phyloP scores from a whole-genome alignment of 495 filamentous ascomycete species.

The Mycothermus thermophilus region DNA sequence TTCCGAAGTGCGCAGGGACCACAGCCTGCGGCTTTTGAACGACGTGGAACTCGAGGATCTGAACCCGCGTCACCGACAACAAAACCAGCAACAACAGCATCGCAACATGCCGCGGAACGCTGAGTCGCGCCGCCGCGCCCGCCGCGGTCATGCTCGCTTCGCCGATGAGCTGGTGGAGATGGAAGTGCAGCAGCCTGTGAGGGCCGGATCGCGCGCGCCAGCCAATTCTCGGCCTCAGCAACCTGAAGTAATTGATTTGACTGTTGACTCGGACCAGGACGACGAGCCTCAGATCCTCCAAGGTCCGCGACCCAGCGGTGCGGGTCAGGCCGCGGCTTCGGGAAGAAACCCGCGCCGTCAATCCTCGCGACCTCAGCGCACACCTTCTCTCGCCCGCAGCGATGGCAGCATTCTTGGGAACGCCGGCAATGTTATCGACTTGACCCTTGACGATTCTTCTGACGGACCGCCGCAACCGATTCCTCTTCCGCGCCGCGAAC shows the following conservation, averaged over 20 bases:
- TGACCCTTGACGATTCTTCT: conserved; percentile 20
- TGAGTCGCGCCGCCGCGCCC: conserved; percentile 1
- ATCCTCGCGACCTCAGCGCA: conserved; percentile 18
- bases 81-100: neutral
- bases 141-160: conserved; percentile 7
- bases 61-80: too few relatives aligned
- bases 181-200: conserved; percentile 1
- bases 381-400: conserved; percentile 26
- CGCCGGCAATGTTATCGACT: conserved; percentile 21
- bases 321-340: neutral
- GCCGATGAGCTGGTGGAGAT: conserved; percentile 5
- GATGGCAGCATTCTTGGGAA: conserved; percentile 26
- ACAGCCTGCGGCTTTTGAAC: neutral
- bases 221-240: neutral
- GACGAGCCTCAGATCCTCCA: conserved; percentile 1
- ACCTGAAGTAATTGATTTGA: conserved; percentile 26
- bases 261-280: conserved; percentile 22
- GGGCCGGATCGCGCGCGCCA: neutral
- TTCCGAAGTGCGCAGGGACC: neutral
- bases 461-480: conserved; percentile 1
- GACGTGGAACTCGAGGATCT: too few relatives aligned
- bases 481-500: conserved; percentile 1
- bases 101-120: neutral
- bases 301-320: neutral
- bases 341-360: conserved; percentile 19